A percentile compares a stretch with the other conserved stretches of the same genome.
Conservation (phyloP, 148 eudicot species). For the Rhododendron simsii region DNA sequence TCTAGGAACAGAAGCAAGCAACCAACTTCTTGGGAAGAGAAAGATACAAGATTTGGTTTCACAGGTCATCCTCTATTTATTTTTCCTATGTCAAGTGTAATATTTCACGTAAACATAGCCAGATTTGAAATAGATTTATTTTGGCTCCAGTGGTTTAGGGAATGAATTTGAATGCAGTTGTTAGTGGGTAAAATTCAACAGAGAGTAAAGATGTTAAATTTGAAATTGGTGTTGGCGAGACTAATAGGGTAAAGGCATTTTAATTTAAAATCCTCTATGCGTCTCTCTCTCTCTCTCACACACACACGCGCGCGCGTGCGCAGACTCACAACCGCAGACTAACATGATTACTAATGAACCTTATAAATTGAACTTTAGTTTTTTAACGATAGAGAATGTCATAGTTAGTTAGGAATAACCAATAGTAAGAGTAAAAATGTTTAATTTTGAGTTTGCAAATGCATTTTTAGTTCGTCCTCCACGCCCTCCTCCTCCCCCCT, state of each 20-base stretch:
- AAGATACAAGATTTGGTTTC: conserved; percentile 90
- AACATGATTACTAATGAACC: background rate
- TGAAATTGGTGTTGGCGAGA: background rate
- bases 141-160: background rate
- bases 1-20: conserved; percentile 91
- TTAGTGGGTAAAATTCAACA: background rate
- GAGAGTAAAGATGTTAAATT: background rate
- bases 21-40: conserved; percentile 88
- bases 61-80: conserved; percentile 48
- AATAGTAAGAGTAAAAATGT: background rate
- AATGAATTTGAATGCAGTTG: background rate
- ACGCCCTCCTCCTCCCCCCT: background rate
- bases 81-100: background rate
- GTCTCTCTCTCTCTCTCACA: background rate
- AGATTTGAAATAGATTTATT: background rate
- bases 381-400: background rate
- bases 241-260: background rate
- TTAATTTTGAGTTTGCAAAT: background rate
- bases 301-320: background rate
- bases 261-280: background rate
- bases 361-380: background rate
- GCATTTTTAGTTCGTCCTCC: background rate
- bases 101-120: background rate
- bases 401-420: background rate
- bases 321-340: background rate